Conservation (phyloP, 306 rosid species). For the Lathyrus oleraceus region DNA sequence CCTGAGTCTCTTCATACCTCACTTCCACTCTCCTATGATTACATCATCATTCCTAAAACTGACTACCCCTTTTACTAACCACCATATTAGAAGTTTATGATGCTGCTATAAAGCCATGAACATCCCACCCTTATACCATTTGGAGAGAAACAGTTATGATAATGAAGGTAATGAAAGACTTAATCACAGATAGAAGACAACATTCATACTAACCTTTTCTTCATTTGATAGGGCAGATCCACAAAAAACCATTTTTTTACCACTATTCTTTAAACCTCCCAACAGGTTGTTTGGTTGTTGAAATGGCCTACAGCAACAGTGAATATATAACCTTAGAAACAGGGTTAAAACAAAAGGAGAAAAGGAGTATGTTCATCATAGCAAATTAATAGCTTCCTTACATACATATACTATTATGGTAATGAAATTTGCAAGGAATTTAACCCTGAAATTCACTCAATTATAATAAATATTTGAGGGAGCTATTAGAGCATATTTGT, state of each 20-base stretch:
- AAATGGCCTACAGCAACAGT: conserved; percentile 45
- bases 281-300: conserved; percentile 33
- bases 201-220: conserved; percentile 62
- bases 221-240: conserved; percentile 81
- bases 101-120: background rate
- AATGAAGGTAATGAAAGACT: background rate
- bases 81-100: background rate
- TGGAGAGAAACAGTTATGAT: background rate
- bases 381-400: background rate
- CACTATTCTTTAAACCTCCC: conserved; percentile 39
- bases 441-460: background rate
- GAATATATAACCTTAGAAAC: conserved; percentile 27
- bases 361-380: background rate
- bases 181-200: background rate
- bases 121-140: background rate
- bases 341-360: background rate
- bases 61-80: background rate
- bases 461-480: conserved; percentile 13
- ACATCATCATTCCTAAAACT: background rate
- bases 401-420: background rate
- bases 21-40: background rate
- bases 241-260: conserved; percentile 57
- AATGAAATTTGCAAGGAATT: background rate
- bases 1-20: background rate
- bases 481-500: background rate